Evolutionary conservation across 441 rosid genomes (phyloP).

Genomic region (Syzygium malaccense): DNA sequence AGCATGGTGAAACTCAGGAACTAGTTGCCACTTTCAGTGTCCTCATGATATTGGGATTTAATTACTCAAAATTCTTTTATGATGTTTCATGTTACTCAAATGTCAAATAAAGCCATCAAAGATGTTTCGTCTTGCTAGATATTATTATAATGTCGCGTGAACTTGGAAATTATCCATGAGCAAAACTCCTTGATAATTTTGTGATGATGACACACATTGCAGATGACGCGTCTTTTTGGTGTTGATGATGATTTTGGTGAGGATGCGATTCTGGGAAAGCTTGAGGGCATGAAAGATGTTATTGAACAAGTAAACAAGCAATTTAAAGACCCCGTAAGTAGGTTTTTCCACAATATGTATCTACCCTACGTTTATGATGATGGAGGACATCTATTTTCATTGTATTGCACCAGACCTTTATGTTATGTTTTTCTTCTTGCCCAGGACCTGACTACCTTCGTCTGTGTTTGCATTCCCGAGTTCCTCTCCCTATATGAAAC

Average conservation of each 20-base stretch:
- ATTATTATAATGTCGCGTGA: neutral
- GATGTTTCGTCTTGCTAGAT: neutral
- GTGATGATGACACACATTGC: neutral
- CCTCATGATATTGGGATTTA: neutral
- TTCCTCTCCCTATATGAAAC: conserved; percentile 97
- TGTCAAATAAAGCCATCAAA: neutral
- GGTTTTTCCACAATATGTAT: neutral
- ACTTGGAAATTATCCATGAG: conserved; percentile 8
- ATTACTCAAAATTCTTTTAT: neutral
- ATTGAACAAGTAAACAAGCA: conserved; percentile 95
- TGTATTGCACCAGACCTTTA: neutral
- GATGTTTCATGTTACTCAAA: neutral
- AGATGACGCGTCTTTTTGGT: conserved; percentile 89
- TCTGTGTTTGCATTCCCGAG: conserved; percentile 98
- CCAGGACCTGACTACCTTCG: conserved; percentile 95
- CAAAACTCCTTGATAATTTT: neutral
- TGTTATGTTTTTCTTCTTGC: neutral
- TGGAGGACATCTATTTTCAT: neutral
- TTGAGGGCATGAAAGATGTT: conserved; percentile 97
- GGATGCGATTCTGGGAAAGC: conserved; percentile 94
- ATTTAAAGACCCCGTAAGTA: conserved; percentile 90
- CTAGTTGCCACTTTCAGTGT: neutral
- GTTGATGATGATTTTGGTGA: conserved; percentile 89
- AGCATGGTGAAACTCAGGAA: neutral
- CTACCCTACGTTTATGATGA: neutral